A percentile compares a stretch with the other conserved stretches of the same genome.
These are phyloP conservation scores for Microbotryum silenes-acaulis DNA, from an alignment of 1,284 basidiomycete genomes.

Conservation along the genomic window DNA sequence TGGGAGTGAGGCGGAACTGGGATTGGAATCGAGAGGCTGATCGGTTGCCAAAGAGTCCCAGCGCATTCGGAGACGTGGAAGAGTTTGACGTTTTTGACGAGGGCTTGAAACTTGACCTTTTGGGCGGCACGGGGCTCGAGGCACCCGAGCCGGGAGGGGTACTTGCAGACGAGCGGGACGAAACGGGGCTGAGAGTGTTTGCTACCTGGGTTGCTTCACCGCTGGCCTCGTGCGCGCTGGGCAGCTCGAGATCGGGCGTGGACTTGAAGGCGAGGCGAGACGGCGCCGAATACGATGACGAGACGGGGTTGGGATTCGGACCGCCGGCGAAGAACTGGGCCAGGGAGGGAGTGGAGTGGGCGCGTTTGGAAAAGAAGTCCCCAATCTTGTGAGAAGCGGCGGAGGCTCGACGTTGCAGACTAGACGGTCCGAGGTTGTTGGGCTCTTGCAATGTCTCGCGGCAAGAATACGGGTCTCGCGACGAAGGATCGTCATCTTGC, in stretches of 20 bases:
- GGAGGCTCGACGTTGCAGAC: slow-evolving; percentile 5
- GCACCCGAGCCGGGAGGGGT: too few species aligned
- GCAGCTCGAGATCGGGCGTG: background rate
- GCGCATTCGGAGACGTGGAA: too few species aligned
- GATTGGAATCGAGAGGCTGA: too few species aligned
- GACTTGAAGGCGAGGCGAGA: background rate
- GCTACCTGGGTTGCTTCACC: too few species aligned
- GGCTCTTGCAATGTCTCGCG: slow-evolving; percentile 5
- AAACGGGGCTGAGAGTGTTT: too few species aligned
- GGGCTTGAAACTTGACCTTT: too few species aligned
- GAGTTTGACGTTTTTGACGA: too few species aligned
- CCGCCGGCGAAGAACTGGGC: background rate
- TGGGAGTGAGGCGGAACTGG: too few species aligned
- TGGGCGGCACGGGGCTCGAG: too few species aligned
- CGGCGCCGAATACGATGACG: background rate
- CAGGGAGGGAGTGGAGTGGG: slow-evolving; percentile 6
- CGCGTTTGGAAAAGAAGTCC: slow-evolving; percentile 6
- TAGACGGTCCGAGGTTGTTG: background rate
- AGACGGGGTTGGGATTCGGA: too few species aligned
- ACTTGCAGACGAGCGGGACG: too few species aligned
- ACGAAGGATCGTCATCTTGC: background rate
- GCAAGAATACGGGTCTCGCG: background rate
- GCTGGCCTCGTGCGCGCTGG: background rate
- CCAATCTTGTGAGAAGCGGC: slow-evolving; percentile 1
- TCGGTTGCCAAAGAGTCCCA: too few species aligned